Percentiles rank a stretch among this genome's conserved stretches.
Evolutionary conservation across 2,329 filamentous ascomycete genomes (phyloP).

Genomic region (Dothideomycetidae sp.): DNA sequence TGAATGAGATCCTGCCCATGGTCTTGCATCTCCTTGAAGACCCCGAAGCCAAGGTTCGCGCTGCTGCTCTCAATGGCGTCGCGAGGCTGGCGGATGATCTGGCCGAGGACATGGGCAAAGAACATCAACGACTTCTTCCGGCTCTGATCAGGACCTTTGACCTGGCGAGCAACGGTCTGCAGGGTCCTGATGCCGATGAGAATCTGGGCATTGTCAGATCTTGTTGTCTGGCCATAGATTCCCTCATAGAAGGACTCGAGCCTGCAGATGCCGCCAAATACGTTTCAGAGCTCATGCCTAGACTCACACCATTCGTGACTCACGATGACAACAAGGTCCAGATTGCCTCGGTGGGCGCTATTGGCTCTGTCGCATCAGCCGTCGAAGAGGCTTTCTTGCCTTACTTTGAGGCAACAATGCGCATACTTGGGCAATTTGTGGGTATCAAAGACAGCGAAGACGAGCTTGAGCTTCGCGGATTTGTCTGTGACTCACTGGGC

Average conservation of each 20-base stretch:
- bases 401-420: slow-evolving; percentile 87
- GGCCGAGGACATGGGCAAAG: slow-evolving; percentile 71
- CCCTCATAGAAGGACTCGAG: slow-evolving; percentile 75
- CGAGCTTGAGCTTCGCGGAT: slow-evolving; percentile 76
- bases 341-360: slow-evolving; percentile 72
- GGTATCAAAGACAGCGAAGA: slow-evolving; percentile 78
- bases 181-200: slow-evolving; percentile 52
- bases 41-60: slow-evolving; percentile 67
- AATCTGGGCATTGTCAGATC: slow-evolving; percentile 78
- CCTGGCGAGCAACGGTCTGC: slow-evolving; percentile 53
- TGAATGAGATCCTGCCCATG: slow-evolving; percentile 70
- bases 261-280: slow-evolving; percentile 69
- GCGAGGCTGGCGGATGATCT: slow-evolving; percentile 88
- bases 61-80: slow-evolving; percentile 74
- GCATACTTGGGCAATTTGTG: slow-evolving; percentile 70
- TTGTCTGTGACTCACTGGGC: slow-evolving; percentile 83
- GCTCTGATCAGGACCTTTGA: slow-evolving; percentile 81
- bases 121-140: slow-evolving; percentile 73
- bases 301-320: slow-evolving; percentile 69
- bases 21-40: slow-evolving; percentile 76
- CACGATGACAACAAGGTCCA: slow-evolving; percentile 84
- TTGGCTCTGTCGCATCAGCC: slow-evolving; percentile 80
- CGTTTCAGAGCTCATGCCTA: slow-evolving; percentile 65
- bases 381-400: slow-evolving; percentile 71
- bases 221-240: slow-evolving; percentile 80